Evolutionary conservation across 2,329 filamentous ascomycete genomes (phyloP).

Genomic region (Leptographium flavum): DNA sequence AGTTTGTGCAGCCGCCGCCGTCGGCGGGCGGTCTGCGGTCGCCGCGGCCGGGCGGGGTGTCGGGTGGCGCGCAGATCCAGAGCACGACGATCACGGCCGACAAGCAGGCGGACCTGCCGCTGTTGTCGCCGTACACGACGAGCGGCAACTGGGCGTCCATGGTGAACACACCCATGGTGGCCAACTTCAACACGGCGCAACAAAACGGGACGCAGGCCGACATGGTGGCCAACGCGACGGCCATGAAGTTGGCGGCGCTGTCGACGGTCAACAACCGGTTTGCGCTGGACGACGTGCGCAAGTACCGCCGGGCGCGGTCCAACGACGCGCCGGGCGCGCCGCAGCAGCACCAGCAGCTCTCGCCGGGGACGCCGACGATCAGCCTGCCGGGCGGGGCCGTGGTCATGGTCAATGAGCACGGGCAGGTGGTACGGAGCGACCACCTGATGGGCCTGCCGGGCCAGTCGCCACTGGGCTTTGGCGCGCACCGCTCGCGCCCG

Average conservation of each 20-base stretch:
- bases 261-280: constrained; percentile 98
- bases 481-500: constrained; percentile 66
- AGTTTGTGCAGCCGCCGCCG: constrained; percentile 74
- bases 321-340: constrained; percentile 56
- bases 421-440: constrained; percentile 73
- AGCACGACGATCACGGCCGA: constrained; percentile 71
- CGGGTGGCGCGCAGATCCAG: constrained; percentile 59
- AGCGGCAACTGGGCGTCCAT: constrained; percentile 97
- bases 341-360: constrained; percentile 50
- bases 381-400: constrained; percentile 56
- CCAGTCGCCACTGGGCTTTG: constrained; percentile 36
- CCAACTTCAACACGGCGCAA: constrained; percentile 57
- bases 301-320: constrained; percentile 83
- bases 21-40: constrained; percentile 63
- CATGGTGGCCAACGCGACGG: constrained; percentile 96
- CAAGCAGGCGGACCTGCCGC: constrained; percentile 57
- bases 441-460: constrained; percentile 70
- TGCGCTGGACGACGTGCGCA: constrained; percentile 88
- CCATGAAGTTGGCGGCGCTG: constrained; percentile 94
- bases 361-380: constrained; percentile 48
- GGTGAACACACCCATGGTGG: constrained; percentile 92
- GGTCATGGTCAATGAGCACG: constrained; percentile 89
- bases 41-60: constrained; percentile 56
- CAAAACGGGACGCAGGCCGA: constrained; percentile 57
- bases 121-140: constrained; percentile 71